Conservation (phyloP, 2,329 filamentous ascomycete genomes). For the Exophiala sideris region DNA sequence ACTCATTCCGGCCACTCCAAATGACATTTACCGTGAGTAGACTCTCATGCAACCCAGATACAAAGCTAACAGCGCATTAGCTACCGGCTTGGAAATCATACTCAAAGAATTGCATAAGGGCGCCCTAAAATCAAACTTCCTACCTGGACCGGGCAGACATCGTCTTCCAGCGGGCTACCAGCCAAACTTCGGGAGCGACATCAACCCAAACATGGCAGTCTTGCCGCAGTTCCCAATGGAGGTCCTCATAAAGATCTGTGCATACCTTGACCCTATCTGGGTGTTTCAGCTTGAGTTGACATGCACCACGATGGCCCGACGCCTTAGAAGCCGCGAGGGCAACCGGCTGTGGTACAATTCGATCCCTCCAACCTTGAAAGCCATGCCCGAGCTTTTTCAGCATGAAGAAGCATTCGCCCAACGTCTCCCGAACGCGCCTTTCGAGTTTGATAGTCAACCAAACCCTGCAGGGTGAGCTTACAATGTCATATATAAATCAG, state of each 20-base stretch:
- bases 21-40: background rate
- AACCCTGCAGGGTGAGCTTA: no score
- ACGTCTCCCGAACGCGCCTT: background rate
- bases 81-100: background rate
- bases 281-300: conserved; percentile 1
- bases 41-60: background rate
- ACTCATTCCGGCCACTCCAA: no score
- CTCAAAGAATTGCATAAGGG: background rate
- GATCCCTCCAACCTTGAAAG: background rate
- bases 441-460: background rate
- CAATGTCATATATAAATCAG: no score
- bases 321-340: background rate
- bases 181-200: background rate
- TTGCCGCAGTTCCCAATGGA: background rate
- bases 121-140: background rate
- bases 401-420: background rate
- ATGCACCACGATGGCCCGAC: background rate
- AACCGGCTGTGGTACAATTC: background rate
- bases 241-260: background rate
- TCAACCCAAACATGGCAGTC: background rate
- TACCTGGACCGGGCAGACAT: background rate
- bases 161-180: background rate
- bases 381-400: background rate
- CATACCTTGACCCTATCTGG: conserved; percentile 1
- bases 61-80: background rate